These are phyloP conservation scores for Trichophyton verrucosum DNA, from an alignment of 2,329 filamentous ascomycete genomes.

Conservation along the genomic window DNA sequence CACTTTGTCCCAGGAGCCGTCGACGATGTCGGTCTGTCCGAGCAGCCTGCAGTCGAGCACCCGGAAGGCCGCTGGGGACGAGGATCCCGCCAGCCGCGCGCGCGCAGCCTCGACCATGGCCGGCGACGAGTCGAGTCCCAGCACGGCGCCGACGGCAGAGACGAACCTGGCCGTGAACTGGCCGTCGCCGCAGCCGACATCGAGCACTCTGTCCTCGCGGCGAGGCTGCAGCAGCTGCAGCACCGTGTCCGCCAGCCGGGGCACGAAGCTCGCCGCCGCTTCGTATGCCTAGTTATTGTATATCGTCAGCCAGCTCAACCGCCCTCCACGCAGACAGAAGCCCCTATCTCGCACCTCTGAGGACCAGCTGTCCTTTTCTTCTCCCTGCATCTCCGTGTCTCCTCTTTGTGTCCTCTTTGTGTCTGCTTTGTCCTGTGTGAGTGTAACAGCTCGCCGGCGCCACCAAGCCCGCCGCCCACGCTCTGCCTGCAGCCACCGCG, in stretches of 20 bases:
- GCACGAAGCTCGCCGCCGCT: constrained; percentile 51
- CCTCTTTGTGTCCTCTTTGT: background rate
- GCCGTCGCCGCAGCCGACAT: constrained; percentile 55
- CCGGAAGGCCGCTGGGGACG: constrained; percentile 20
- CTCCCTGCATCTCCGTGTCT: too few relatives aligned
- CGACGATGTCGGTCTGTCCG: constrained; percentile 16
- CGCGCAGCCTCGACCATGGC: constrained; percentile 46
- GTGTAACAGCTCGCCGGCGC: background rate
- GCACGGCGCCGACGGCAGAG: constrained; percentile 37
- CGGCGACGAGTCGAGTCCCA: constrained; percentile 48
- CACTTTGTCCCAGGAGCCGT: constrained; percentile 38
- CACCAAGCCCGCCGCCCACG: too few relatives aligned
- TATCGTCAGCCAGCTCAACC: too few relatives aligned
- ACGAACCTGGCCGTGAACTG: constrained; percentile 46
- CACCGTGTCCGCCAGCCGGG: constrained; percentile 48
- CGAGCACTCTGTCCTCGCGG: constrained; percentile 46
- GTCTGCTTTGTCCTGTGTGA: background rate
- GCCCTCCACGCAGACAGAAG: too few relatives aligned
- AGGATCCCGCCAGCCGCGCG: constrained; percentile 25
- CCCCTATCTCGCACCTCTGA: constrained; percentile 20
- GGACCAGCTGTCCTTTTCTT: constrained; percentile 28
- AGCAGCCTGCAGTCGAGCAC: constrained; percentile 27
- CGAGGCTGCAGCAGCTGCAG: constrained; percentile 47
- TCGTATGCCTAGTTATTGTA: constrained; percentile 40
- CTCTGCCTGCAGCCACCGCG: too few relatives aligned